Evolutionary conservation across 192 early-diverging fungal genomes (phyloP), one percentile per base, ranked within the genome.

Genomic region (Podila verticillata): DNA sequence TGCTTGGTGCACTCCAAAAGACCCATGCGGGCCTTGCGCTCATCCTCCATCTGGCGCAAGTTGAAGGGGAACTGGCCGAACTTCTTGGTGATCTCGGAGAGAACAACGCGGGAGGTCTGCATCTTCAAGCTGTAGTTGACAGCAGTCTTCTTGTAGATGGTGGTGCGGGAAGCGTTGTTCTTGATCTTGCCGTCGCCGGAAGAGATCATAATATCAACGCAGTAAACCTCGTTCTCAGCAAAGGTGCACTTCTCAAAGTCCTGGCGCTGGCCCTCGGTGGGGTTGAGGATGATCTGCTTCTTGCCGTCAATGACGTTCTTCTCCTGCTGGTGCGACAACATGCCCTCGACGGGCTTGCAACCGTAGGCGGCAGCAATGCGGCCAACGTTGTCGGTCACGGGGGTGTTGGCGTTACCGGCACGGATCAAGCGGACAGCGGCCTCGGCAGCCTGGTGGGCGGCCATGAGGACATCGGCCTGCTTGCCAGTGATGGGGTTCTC

Each of bases 281-380:
- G 96, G 86, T 95, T 95, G 57, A 96, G 86, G 78, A 97, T 94
- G 85, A 99, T 97, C 81, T 93, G 90, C 86, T 98, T 98, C 72
- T 91, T 89, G 77, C 96, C 97, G 83, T 96, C 95, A 67, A 98
- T 87, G 66, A 92, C 88, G 85, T 97, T 94, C 70, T 93, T 89
- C 83, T 91, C 84, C 73, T 96, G 87, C 84, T 96, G 92, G 87
- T 95, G 91, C 57, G 95, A 92, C 57, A 97, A 85, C 91, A 96
- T 96, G 62, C 93, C 95, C 88, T 99, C 95, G 44, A 97, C 91
- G 57, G 95, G 90, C 87, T 93, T 94, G 88, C 92, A 92, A 20
- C 87, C 95, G 83, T 92, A 99, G 49, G 93, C 91, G 17, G 85
- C 74, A 30, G 92, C 89, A 75, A 97, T 89, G 78, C 93, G 93